Conservation (phyloP, 805 yeast genomes). For the Kodamaea restingae region DNA sequence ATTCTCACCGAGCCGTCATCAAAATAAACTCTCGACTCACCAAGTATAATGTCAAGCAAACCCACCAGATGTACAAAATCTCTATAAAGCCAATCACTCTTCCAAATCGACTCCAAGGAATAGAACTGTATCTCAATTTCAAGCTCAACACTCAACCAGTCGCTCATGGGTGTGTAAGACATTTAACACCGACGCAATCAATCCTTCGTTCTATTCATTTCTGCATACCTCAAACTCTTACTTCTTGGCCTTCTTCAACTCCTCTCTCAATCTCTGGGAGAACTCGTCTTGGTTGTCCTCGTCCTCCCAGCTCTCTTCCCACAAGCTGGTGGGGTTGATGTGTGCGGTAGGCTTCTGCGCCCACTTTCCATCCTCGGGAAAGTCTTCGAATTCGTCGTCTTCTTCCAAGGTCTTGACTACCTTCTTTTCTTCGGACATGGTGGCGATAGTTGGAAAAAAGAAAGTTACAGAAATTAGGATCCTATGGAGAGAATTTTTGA, state of each 20-base stretch:
- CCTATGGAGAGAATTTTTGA: neutral
- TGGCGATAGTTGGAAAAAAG: neutral
- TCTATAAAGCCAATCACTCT: too few species aligned
- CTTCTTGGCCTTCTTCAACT: constrained; percentile 21
- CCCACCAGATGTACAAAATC: too few species aligned
- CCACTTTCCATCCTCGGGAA: constrained; percentile 85
- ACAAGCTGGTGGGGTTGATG: constrained; percentile 57
- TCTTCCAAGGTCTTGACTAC: constrained; percentile 78
- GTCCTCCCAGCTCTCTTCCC: constrained; percentile 99
- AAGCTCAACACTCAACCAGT: too few species aligned
- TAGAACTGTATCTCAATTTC: too few species aligned
- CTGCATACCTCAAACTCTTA: neutral
- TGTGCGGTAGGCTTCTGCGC: constrained; percentile 49
- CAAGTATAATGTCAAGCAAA: too few species aligned
- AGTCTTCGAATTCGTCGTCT: constrained; percentile 96
- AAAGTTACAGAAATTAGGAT: neutral
- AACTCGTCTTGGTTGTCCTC: constrained; percentile 92
- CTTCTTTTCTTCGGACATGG: constrained; percentile 28
- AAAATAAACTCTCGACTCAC: too few species aligned
- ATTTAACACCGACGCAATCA: too few species aligned
- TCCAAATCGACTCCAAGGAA: too few species aligned
- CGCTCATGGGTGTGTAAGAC: too few species aligned
- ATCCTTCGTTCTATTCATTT: too few species aligned
- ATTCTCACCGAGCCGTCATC: too few species aligned
- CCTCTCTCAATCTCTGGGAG: constrained; percentile 62